Conservation (phyloP, 176 grass and related monocot genomes). For the Bolboschoenus planiculmis region DNA sequence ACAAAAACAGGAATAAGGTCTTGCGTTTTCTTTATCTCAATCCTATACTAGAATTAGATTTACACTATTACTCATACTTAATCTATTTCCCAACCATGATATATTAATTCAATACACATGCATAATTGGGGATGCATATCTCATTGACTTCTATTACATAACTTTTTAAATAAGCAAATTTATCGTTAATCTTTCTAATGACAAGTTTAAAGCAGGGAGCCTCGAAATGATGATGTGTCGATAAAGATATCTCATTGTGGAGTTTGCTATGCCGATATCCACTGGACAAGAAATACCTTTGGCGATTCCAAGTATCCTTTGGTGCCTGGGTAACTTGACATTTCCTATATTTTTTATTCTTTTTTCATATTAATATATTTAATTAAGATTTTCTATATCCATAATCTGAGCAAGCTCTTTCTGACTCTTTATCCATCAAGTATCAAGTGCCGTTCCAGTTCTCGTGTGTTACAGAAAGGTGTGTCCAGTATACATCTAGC, state of each 20-base stretch:
- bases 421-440: background rate
- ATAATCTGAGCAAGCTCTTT: background rate
- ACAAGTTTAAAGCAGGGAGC: constrained; percentile 3
- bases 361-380: background rate
- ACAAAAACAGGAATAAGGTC: no score
- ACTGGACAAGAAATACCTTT: constrained; percentile 38
- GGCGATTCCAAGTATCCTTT: constrained; percentile 43
- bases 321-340: constrained; percentile 51
- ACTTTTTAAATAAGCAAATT: background rate
- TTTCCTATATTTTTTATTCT: background rate
- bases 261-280: constrained; percentile 61
- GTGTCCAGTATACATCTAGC: background rate
- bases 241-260: constrained; percentile 63
- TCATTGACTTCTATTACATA: background rate
- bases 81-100: no score
- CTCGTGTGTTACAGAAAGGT: background rate
- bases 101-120: background rate
- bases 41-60: no score
- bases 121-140: background rate
- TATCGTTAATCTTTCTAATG: background rate
- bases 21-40: no score
- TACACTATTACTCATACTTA: no score
- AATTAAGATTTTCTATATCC: background rate
- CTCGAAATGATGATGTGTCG: constrained; percentile 37
- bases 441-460: background rate